Percentiles rank a stretch among this genome's conserved stretches.
phyloP scores from a whole-genome alignment of 768 basidiomycete species.

The Leccinum rimulosum region DNA sequence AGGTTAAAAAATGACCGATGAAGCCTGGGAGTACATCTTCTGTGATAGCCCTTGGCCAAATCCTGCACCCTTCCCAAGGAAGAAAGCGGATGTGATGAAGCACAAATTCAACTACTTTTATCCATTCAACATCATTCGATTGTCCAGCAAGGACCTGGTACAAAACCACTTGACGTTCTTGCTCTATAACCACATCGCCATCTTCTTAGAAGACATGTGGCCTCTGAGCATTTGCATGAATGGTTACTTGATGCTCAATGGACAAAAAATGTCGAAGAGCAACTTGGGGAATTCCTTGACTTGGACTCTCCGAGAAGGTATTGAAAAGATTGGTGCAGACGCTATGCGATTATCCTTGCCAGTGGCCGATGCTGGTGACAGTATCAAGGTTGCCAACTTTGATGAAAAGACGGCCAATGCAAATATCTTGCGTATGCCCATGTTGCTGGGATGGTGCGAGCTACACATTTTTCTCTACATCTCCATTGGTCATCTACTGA shows the following conservation, averaged over 20 bases:
- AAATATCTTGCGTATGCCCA: slow-evolving; percentile 90
- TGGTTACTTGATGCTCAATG: slow-evolving; percentile 95
- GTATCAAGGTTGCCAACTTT: slow-evolving; percentile 97
- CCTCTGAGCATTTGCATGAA: slow-evolving; percentile 91
- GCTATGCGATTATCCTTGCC: slow-evolving; percentile 73
- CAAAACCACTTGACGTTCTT: slow-evolving; percentile 94
- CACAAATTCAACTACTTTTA: slow-evolving; percentile 97
- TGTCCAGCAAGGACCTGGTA: slow-evolving; percentile 96
- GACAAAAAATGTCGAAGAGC: slow-evolving; percentile 98
- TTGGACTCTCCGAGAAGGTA: slow-evolving; percentile 75
- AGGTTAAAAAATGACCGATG: slow-evolving; percentile 89
- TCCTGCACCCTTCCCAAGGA: slow-evolving; percentile 59
- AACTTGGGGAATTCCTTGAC: slow-evolving; percentile 81
- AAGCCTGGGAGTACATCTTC: slow-evolving; percentile 95
- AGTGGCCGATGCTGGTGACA: slow-evolving; percentile 95
- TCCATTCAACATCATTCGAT: slow-evolving; percentile 93
- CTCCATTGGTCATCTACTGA: neutral
- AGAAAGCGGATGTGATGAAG: slow-evolving; percentile 81
- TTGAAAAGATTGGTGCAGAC: slow-evolving; percentile 96
- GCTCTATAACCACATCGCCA: slow-evolving; percentile 91
- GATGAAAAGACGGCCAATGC: slow-evolving; percentile 99
- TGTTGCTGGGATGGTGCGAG: slow-evolving; percentile 88
- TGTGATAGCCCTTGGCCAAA: slow-evolving; percentile 54
- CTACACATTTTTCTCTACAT: slow-evolving; percentile 38
- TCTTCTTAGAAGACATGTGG: slow-evolving; percentile 87